phyloP scores from a whole-genome alignment of 2,329 filamentous ascomycete genomes.

The Scopulariopsis brevicaulis region DNA sequence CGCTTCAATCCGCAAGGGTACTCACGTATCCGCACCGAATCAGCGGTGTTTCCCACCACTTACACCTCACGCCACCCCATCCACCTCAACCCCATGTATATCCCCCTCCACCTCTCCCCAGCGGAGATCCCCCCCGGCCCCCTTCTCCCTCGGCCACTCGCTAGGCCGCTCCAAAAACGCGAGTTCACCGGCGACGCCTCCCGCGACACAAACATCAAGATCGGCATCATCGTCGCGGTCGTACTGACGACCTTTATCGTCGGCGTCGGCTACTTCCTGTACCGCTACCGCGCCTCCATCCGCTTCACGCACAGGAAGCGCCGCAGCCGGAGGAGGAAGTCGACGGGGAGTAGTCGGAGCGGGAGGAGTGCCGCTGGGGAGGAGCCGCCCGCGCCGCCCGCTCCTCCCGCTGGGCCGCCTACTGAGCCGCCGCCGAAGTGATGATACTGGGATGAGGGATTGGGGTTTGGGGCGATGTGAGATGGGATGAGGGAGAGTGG shows the following conservation, averaged over 20 bases:
- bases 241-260: slow-evolving; percentile 26
- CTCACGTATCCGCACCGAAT: too few relatives aligned
- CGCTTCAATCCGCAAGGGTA: too few relatives aligned
- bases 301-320: slow-evolving; percentile 15
- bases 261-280: slow-evolving; percentile 23
- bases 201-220: slow-evolving; percentile 25
- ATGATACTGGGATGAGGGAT: background rate
- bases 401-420: background rate
- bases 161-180: background rate
- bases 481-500: background rate
- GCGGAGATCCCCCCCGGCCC: too few relatives aligned
- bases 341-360: background rate
- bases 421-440: background rate
- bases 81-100: background rate
- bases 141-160: background rate
- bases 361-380: background rate
- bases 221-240: slow-evolving; percentile 30
- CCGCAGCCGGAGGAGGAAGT: slow-evolving; percentile 9
- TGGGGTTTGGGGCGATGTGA: background rate
- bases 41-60: background rate
- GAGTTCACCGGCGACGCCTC: slow-evolving; percentile 11
- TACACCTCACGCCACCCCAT: background rate
- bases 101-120: background rate
- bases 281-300: slow-evolving; percentile 25
- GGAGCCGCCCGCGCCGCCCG: background rate